Conservation (phyloP, 495 filamentous ascomycete species). For the Bombardia bombarda region DNA sequence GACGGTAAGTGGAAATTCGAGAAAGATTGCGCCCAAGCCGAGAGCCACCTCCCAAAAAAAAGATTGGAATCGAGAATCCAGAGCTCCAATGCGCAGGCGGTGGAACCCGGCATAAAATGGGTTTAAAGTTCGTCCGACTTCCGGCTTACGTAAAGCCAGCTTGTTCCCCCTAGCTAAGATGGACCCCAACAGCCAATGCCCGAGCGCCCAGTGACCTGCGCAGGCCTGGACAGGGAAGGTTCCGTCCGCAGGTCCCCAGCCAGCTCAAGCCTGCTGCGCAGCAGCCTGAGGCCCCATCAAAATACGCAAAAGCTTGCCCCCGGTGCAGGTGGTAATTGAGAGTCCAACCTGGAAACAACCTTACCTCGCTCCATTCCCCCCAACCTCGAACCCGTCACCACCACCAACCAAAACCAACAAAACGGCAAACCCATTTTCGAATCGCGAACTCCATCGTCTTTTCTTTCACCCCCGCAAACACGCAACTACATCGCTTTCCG, state of each 20-base stretch:
- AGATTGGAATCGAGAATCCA: not conserved
- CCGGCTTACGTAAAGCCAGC: slow-evolving; percentile 22
- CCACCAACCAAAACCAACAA: slow-evolving; percentile 14
- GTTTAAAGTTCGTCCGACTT: slow-evolving; percentile 8
- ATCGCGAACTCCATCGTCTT: slow-evolving; percentile 13
- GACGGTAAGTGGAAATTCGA: not conserved
- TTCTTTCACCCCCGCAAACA: no score
- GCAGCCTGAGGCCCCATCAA: slow-evolving; percentile 4
- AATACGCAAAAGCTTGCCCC: slow-evolving; percentile 20
- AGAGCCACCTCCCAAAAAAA: not conserved
- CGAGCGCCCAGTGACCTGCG: no score
- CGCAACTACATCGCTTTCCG: slow-evolving; percentile 4
- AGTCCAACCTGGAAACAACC: slow-evolving; percentile 38
- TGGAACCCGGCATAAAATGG: slow-evolving; percentile 8
- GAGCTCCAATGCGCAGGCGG: slow-evolving; percentile 2
- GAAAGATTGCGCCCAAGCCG: not conserved
- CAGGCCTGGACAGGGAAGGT: no score
- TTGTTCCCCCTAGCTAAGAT: no score
- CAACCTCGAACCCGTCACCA: slow-evolving; percentile 17
- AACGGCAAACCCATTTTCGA: slow-evolving; percentile 11
- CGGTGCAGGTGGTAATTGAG: slow-evolving; percentile 20
- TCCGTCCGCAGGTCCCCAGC: no score
- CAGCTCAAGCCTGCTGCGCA: slow-evolving; percentile 1
- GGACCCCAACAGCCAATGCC: no score
- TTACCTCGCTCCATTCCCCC: slow-evolving; percentile 26